Base-by-base conservation (phyloP, 345 rosid species). In the Trapa bicornis region DNA sequence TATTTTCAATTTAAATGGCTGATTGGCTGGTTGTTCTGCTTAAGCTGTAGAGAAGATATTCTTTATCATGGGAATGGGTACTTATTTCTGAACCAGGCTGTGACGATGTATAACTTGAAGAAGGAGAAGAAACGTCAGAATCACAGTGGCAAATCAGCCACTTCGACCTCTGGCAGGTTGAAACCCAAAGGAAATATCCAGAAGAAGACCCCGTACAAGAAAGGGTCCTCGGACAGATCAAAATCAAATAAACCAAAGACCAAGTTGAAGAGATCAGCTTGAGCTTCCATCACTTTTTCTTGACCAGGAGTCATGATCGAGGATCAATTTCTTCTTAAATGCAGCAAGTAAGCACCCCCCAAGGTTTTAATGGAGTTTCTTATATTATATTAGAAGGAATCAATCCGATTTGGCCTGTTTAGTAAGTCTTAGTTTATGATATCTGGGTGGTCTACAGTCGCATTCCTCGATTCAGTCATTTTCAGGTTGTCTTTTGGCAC, bases 101-200 rank as follows among this genome's bases (percentile, higher is more conserved):
- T 94, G 67, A 75, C 82, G 33, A 82, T 84, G 87, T 89, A 85
- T 82, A 94, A 86, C 39, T 87, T 77, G 72, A 91, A 89, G 81
- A 89, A 76, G 75, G 96, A 94, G 80, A 85, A 78, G 70, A 90
- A 76, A 72, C 66, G 67, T 63, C 81, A 67, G 73, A 72, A 73
- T 53, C 75, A 75, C 38, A 72, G 73, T 56, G 83, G 74, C 38
- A 78, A 77, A 41, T 52, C 43, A 39, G n/a, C 81, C 8, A 70
- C 80, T 15, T 74, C 78, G n/a, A 63, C 71, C 48, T 60, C 83
- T 14, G 76, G 67, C 75, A 87, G 79, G 79, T 73, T 85, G 80
- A 87, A 81, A 75, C 81, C 87, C 1, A 79, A 74, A 68, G 75
- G 61, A 73, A 72, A 72, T 33, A 67, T 69, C 17, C 68, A 69